Evolutionary conservation across 78 protist genomes (phyloP), one percentile per base, ranked within the genome.

Genomic region (Dictyostelium brefeldianum): DNA sequence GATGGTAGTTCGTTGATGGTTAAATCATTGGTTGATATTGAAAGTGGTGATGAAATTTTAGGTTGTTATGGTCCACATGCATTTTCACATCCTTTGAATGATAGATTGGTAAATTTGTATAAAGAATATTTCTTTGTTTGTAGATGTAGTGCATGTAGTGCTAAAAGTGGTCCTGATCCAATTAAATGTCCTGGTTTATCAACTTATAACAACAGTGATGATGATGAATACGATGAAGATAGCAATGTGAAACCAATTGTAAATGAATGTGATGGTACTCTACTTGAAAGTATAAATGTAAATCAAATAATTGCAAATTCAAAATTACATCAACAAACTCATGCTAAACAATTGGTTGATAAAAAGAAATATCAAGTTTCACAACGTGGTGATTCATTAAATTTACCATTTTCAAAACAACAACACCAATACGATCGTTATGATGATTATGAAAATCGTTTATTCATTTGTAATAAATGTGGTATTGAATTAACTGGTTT

Each of bases 91-190:
- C 83, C 67, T 7, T 46, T 87, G 5, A 14, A 27, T 27, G 85
- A 87, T 20, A 25, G 93, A 31, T 36, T 87, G 31, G 20, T 43
- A n/a, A n/a, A n/a, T 20, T 25, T 87, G 7, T 75, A 77, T 15
- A 29, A 56, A 47, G 84, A 77, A 31, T 87, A 64, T 36, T 87
- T 78, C 67, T 87, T 87, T 51, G 51, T 51, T 14, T 87, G 93
- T 65, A 64, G 81, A 65, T 87, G 93, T 77, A 56, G 65, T 22
- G 83, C 93, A 20, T 87, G 93, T 65, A 87, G 73, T 22, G 93
- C 43, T 18, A 87, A 87, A 53, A 27, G 50, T 8, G 84, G 84
- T 22, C 93, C 93, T 7, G 80, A 87, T 50, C 84, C 78, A 29
- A 29, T 87, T 18, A 51, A 48, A 65, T 87, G 93, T 64, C 84